Evolutionary conservation across 2,329 filamentous ascomycete genomes (phyloP).

Genomic region (Talaromyces funiculosus): DNA sequence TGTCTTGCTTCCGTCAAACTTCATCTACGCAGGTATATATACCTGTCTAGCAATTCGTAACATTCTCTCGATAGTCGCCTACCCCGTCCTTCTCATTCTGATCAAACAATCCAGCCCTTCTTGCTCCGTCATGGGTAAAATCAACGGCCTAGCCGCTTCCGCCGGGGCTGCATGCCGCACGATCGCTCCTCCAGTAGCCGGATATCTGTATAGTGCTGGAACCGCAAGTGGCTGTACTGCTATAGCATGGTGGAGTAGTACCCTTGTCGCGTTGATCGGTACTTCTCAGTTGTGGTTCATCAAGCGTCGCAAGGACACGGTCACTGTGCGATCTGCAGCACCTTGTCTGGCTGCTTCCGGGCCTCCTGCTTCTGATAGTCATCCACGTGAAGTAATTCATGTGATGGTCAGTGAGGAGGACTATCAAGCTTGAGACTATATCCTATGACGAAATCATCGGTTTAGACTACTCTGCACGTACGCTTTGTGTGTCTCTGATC

Average conservation of each 20-base stretch:
- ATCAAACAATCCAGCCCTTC: slow-evolving; percentile 66
- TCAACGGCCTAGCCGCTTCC: slow-evolving; percentile 67
- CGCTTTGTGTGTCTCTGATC: too few relatives aligned
- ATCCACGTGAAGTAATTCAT: slow-evolving; percentile 13
- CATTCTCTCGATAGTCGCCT: slow-evolving; percentile 62
- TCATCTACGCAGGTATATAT: slow-evolving; percentile 60
- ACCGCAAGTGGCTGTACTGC: slow-evolving; percentile 53
- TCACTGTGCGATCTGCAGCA: slow-evolving; percentile 32
- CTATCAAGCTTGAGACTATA: background rate
- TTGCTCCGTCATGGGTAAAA: slow-evolving; percentile 58
- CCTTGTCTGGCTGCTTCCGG: slow-evolving; percentile 22
- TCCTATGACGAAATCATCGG: too few relatives aligned
- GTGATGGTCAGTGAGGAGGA: slow-evolving; percentile 4
- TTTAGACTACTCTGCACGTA: too few relatives aligned
- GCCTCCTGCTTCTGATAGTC: slow-evolving; percentile 11
- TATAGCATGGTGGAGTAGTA: slow-evolving; percentile 59
- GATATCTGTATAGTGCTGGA: slow-evolving; percentile 60
- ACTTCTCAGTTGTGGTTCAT: slow-evolving; percentile 54
- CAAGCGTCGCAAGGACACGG: slow-evolving; percentile 43
- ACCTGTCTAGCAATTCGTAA: slow-evolving; percentile 60
- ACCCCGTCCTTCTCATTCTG: slow-evolving; percentile 63
- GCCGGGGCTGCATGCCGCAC: slow-evolving; percentile 68
- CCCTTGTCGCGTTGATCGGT: slow-evolving; percentile 51
- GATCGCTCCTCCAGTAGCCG: slow-evolving; percentile 62
- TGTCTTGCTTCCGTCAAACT: slow-evolving; percentile 49